Conservation (phyloP, 495 filamentous ascomycete species). For the Tuber magnatum region DNA sequence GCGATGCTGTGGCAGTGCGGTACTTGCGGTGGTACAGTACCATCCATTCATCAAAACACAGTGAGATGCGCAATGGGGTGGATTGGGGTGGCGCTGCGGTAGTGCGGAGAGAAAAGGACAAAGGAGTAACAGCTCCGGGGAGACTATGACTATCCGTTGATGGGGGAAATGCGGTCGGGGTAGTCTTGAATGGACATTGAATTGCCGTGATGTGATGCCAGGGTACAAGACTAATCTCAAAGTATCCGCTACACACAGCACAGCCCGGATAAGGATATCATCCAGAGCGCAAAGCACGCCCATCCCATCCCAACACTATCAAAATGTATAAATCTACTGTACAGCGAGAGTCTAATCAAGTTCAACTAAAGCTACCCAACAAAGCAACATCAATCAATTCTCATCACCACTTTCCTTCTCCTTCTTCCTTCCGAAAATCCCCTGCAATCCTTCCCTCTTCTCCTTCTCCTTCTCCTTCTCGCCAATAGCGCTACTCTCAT, state of each 20-base stretch:
- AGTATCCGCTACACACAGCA: not conserved
- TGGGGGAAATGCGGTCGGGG: not conserved
- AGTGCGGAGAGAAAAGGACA: not conserved
- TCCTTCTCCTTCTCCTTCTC: conserved; percentile 7
- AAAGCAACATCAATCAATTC: conserved; percentile 1
- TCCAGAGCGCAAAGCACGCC: not conserved
- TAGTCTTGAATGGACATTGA: not conserved
- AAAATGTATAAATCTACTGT: not conserved
- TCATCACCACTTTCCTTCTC: conserved; percentile 29
- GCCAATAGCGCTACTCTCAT: not conserved
- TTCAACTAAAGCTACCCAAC: not conserved
- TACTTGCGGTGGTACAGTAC: not conserved
- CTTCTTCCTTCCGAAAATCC: conserved; percentile 37
- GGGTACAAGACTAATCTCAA: not conserved
- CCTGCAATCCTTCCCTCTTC: conserved; percentile 26
- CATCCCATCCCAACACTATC: not conserved
- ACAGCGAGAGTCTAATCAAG: not conserved
- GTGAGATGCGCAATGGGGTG: not conserved
- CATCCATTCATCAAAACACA: not conserved
- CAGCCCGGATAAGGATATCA: not conserved
- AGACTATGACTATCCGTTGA: not conserved
- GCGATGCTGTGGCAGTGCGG: not conserved
- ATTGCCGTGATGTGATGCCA: not conserved
- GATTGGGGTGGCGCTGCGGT: not conserved
- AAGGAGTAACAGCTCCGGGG: not conserved